Evolutionary conservation across 2,329 filamentous ascomycete genomes (phyloP), one percentile per base, ranked within the genome.

Genomic region (Scedosporium minutisporum): DNA sequence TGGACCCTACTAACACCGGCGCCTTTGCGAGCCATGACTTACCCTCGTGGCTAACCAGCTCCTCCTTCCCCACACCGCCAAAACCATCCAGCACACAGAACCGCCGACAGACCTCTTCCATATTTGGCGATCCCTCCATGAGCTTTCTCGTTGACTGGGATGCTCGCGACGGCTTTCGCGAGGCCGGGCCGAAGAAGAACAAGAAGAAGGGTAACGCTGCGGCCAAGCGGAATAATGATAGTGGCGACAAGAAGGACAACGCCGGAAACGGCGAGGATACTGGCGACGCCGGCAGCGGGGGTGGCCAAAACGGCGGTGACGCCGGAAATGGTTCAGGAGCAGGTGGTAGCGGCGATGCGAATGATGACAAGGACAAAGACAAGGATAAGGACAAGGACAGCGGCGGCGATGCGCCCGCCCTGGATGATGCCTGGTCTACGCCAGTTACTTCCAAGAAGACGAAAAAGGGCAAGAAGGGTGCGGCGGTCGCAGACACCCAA

Each of bases 381-480:
- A 57, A 57, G 3, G 57, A 65, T 33, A 63, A 63, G 12, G 62
- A 64, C 44, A 61, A 65, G 1, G 23, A 64, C 7, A 62, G 63
- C 18, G 64, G 63, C 18, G 53, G 44, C 23, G 51, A 46, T 48
- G 41, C 38, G 2, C 25, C 57, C 12, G 3, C 57, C 6, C 73
- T 72, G 4, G 81, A 82, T 27, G 83, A 82, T 67, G 76, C 77
- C 1, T 87, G 81, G 79, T 82, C 82, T 68, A 71, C 74, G 9
- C 68, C 77, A 6, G 70, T 76, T 64, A 46, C 41, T 6, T 41
- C 60, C 21, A 84, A 84, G 70, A 86, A 85, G 71, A 84, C 84
- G 71, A 83, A 82, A 66, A 74, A 73, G 65, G 83, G 82, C 73
- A 81, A 84, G 64, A 67, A 57, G 3, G 67, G 68, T 23, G 71